These are phyloP conservation scores for Schizochytrium sp. DNA, from an alignment of 108 stramenopile genomes.

Conservation along the genomic window DNA sequence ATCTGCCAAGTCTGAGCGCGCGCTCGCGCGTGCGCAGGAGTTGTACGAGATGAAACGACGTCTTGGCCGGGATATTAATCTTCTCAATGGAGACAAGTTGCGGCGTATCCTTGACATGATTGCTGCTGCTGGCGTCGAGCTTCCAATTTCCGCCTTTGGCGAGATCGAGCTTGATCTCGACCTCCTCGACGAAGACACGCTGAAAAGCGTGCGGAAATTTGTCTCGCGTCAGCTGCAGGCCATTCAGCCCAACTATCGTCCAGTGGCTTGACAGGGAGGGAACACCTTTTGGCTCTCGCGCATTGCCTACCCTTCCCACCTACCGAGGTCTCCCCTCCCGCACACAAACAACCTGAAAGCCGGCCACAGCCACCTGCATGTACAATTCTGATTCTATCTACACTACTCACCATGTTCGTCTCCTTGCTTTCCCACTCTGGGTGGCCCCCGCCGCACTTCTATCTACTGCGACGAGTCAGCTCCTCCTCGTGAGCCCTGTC, in stretches of 20 bases:
- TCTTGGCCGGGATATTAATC: not conserved
- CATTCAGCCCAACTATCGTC: not conserved
- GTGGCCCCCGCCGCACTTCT: no score
- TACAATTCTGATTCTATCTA: no score
- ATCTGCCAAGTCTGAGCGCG: not conserved
- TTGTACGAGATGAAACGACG: not conserved
- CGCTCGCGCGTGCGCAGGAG: not conserved
- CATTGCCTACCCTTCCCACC: no score
- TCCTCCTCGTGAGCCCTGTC: no score
- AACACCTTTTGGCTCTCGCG: no score
- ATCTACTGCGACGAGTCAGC: no score
- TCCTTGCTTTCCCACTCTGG: no score
- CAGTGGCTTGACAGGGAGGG: not conserved
- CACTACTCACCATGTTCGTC: no score
- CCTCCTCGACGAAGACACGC: not conserved
- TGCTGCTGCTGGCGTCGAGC: not conserved
- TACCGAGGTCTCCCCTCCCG: no score
- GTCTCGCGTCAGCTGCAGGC: not conserved
- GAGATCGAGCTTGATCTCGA: not conserved
- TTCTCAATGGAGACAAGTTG: not conserved
- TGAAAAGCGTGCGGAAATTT: not conserved
- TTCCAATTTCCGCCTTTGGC: not conserved
- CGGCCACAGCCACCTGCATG: no score
- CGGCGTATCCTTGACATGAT: not conserved
- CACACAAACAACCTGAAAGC: no score